Base-by-base conservation (phyloP, 306 rosid species). In the Elaeagnus macrophylla region DNA sequence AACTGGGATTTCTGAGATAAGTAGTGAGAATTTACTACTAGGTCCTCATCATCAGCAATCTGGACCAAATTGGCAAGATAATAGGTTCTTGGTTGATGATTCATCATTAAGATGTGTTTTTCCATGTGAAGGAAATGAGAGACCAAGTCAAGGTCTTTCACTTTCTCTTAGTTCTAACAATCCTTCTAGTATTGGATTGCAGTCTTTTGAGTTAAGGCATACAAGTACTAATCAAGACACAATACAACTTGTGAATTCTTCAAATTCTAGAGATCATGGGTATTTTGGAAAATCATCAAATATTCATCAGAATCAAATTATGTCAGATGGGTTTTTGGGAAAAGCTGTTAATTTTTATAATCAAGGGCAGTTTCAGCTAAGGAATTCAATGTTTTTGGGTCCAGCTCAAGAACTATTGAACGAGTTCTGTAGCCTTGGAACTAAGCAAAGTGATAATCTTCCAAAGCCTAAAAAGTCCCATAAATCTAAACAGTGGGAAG, bases 111-210 rank as follows among this genome's bases (percentile, higher is more conserved):
- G 97, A 58, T 79, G 83, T 46, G 85, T 84, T 35, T 84, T 90
- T 41, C 88, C 94, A 19, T 86, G 84, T 53, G 90, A 86, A 66
- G 78, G 88, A 53, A 79, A 79, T 55, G 90, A 88, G 65, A 81
- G 88, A 68, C 95, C 94, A 11, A 86, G 97, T 60, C 96, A 91
- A 65, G 96, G 97, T 7, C 96, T 89, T 53, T 90, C 97, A 10
- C 89, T 90, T 43, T 79, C 97, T 64, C 90, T 86, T 7, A 75
- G 75, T 46, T 86, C 97, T 35, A 51, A 51, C 39, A 75, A 86
- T 58, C 97, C 97, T 51, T 79, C 94, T 0, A 41, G 65, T 48
- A 75, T 85, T 48, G 89, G 81, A 0, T 56, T 89, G 49, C 97
- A 83, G 59, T 73, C 88, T 54, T 86, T 90, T 60, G 97, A 90